Base-by-base conservation (phyloP, 495 filamentous ascomycete genomes). In the Astrocystis sublimbata region DNA sequence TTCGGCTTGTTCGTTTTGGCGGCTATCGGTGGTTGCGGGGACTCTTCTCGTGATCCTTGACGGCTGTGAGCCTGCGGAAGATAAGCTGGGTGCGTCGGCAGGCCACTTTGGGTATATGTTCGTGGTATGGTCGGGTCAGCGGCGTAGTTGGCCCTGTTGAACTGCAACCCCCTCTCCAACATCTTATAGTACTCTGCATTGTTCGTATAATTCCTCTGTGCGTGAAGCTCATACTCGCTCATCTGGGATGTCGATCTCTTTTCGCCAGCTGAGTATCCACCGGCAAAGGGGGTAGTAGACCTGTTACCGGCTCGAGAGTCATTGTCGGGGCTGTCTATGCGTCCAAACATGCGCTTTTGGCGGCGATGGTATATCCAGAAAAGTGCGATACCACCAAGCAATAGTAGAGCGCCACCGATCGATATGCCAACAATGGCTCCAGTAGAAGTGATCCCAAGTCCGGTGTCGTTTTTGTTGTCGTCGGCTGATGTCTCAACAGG, bases 31-130 rank as follows among this genome's bases (percentile, higher is more conserved):
- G 54, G 65, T 41, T 42, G 68, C 40, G 59, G 64, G 23, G 67
- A 60, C 23, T 19, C 57, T 12, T 58, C 60, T 40, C 67, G 47
- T n/a, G 70, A 57, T 3, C 52, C 50, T 21, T 65, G 71, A 2
- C 78, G 69, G 38, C 77, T 75, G 15, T 74, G 47, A 3, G 72
- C 65, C 9, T 64, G 64, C 1, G 79, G 76, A 19, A 81, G 69
- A 59, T 82, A 82, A n/a, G 79, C 79, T 13, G 78, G 78, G 51
- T 81, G 79, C 5, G 76, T 73, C n/a, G 78, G 79, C 63, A 80
- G 72, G 21, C 71, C 71, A 63, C 56, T 68, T 36, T 62, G 43
- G 60, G 58, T 60, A 45, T 57, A 31, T 63, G 31, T 40, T 6
- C 35, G 41, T 19, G 33, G 35, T 15, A 62, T 42, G 52, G 56